Base-by-base conservation (phyloP, 306 rosid species). In the Acmispon strigosus region DNA sequence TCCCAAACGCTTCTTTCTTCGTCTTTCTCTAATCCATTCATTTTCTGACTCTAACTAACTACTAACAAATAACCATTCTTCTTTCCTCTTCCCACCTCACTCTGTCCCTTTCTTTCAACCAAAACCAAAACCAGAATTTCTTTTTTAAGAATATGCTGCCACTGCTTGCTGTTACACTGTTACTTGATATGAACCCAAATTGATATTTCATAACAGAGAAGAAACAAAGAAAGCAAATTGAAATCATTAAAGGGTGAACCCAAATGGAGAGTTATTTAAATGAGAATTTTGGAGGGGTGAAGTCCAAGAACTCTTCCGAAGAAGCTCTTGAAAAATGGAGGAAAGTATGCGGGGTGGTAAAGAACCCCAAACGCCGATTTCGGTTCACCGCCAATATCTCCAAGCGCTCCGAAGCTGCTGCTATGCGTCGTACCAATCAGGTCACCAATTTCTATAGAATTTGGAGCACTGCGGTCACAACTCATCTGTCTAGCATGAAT, bases 351-450 rank as follows among this genome's bases (percentile, higher is more conserved):
- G 86, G 92, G 3, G 67, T 90, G 2, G 97, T 90, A 2, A 90
- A 88, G 91, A 90, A 93, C 72, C 96, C 92, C 45, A 93, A 87
- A 62, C 56, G 94, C 18, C 66, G 97, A 49, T 93, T 90, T 77
- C 97, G 97, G 4, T 93, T 93, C 78, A 93, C 98, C 1, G 97
- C 98, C 49, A 93, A 93, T 76, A 83, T 93, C 64, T 55, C 88
- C 68, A 89, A 94, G 66, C 92, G 92, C 0, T 27, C 2, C 53
- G 92, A 94, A 81, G 97, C 96, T 0, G 97, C 92, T 32, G 92
- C 85, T 11, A 94, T 91, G 96, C 99, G 99, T 79, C 84, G 84
- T 42, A 87, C 90, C 63, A 89, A 94, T 77, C 95, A 87, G 91
- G 96, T 88, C 37, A 16, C 5, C 24, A 39, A 18, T 70, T 17